phyloP scores from a whole-genome alignment of 1,139 yeast genomes.

The Hansenula lynferdii region DNA sequence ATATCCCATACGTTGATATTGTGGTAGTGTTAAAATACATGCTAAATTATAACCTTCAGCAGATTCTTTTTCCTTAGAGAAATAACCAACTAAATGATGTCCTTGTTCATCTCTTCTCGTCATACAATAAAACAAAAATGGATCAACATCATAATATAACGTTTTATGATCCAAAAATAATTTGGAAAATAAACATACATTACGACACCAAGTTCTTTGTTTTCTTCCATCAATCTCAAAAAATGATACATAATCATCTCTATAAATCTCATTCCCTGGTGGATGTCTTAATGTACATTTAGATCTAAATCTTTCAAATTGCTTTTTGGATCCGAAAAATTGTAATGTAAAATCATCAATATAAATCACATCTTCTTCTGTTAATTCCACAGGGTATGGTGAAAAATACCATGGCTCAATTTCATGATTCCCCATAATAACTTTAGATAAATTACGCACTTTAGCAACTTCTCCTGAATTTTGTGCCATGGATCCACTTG shows the following conservation, averaged over 20 bases:
- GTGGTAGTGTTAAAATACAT: constrained; percentile 92
- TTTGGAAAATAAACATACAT: constrained; percentile 82
- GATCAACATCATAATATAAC: constrained; percentile 94
- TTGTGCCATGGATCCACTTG: constrained; percentile 97
- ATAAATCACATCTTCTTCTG: constrained; percentile 85
- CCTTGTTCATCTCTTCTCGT: constrained; percentile 84
- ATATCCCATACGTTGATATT: constrained; percentile 92
- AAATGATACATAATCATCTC: constrained; percentile 81
- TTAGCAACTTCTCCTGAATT: constrained; percentile 83
- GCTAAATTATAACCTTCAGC: constrained; percentile 97
- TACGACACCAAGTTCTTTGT: constrained; percentile 96
- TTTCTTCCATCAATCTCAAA: constrained; percentile 96
- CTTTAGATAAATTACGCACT: constrained; percentile 73
- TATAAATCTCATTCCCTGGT: constrained; percentile 95
- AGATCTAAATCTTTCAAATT: constrained; percentile 83
- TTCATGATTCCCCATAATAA: constrained; percentile 84
- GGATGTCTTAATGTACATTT: constrained; percentile 91
- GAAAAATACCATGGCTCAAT: constrained; percentile 99
- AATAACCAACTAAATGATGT: constrained; percentile 93
- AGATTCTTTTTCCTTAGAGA: constrained; percentile 93
- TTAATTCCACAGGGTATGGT: constrained; percentile 91
- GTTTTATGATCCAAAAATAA: constrained; percentile 93
- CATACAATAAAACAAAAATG: constrained; percentile 94
- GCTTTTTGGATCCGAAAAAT: constrained; percentile 85
- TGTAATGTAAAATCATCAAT: constrained; percentile 89